phyloP scores from a whole-genome alignment of 1,139 yeast genomes.

The Yamadazyma songkhlaensis region DNA sequence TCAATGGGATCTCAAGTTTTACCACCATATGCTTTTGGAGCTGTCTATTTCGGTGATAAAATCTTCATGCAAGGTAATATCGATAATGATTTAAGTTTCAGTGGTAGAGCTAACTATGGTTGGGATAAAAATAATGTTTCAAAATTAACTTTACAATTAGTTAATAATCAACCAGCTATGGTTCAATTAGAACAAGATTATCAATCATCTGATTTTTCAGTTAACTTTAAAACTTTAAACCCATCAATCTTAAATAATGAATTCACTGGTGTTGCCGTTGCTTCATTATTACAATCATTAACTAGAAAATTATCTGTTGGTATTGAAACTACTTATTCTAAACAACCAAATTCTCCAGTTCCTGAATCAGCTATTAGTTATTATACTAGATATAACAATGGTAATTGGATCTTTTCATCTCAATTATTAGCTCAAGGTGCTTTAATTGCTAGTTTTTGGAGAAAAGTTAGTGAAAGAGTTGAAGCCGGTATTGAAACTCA shows the following conservation, averaged over 20 bases:
- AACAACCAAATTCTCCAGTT: constrained; percentile 70
- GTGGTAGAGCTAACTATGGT: constrained; percentile 89
- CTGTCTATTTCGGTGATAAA: constrained; percentile 85
- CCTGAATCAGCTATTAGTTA: constrained; percentile 92
- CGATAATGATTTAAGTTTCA: constrained; percentile 80
- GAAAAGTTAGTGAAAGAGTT: constrained; percentile 85
- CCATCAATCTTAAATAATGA: constrained; percentile 77
- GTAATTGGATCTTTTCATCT: constrained; percentile 91
- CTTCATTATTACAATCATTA: constrained; percentile 84
- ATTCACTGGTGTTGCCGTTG: constrained; percentile 80
- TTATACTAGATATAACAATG: constrained; percentile 85
- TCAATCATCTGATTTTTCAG: constrained; percentile 83
- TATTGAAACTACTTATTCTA: constrained; percentile 87
- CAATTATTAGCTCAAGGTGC: constrained; percentile 95
- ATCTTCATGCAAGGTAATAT: constrained; percentile 87
- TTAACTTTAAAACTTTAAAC: constrained; percentile 88
- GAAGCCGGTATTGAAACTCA: constrained; percentile 97
- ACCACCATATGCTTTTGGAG: constrained; percentile 91
- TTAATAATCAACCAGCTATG: constrained; percentile 90
- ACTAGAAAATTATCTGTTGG: constrained; percentile 86
- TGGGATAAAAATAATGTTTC: constrained; percentile 82
- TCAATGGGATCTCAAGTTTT: constrained; percentile 82
- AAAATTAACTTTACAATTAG: constrained; percentile 85
- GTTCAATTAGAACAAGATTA: constrained; percentile 95
- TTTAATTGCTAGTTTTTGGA: constrained; percentile 86